phyloP scores from a whole-genome alignment of 2,329 filamentous ascomycete species.

The Colletotrichum abscissum region DNA sequence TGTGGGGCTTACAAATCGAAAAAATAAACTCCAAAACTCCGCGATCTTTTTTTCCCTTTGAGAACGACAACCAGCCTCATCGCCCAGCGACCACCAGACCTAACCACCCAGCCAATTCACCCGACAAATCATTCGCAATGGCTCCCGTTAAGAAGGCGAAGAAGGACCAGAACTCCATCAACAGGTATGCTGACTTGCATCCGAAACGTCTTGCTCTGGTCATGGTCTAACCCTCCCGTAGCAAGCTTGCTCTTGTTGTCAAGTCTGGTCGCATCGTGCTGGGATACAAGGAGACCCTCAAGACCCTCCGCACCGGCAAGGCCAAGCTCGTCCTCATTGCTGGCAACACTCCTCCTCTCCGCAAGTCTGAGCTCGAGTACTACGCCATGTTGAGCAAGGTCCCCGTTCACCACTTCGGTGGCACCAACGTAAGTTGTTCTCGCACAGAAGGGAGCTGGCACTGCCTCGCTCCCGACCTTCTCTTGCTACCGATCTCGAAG shows the following conservation, averaged over 20 bases:
- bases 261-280: constrained; percentile 84
- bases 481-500: constrained; percentile 37
- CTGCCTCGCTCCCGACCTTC: constrained; percentile 42
- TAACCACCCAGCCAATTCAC: constrained; percentile 37
- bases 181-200: constrained; percentile 5
- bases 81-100: constrained; percentile 27
- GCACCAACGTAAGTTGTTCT: constrained; percentile 91
- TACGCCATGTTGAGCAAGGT: constrained; percentile 94
- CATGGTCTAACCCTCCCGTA: constrained; percentile 1
- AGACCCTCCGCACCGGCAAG: constrained; percentile 94
- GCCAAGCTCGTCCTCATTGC: constrained; percentile 96
- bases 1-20: constrained; percentile 9
- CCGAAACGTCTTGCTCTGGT: neutral
- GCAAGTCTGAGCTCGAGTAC: constrained; percentile 98
- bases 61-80: constrained; percentile 28
- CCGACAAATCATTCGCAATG: constrained; percentile 67
- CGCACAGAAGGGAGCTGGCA: constrained; percentile 11
- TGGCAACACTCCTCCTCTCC: constrained; percentile 96
- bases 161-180: constrained; percentile 84
- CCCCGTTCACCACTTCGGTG: constrained; percentile 96
- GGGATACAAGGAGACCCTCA: constrained; percentile 83
- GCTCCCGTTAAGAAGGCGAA: constrained; percentile 81
- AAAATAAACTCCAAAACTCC: constrained; percentile 12
- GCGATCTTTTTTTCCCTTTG: neutral
- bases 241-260: constrained; percentile 70